These are phyloP conservation scores for Aspergillus japonicus DNA, from an alignment of 2,329 filamentous ascomycete genomes.

Conservation along the genomic window DNA sequence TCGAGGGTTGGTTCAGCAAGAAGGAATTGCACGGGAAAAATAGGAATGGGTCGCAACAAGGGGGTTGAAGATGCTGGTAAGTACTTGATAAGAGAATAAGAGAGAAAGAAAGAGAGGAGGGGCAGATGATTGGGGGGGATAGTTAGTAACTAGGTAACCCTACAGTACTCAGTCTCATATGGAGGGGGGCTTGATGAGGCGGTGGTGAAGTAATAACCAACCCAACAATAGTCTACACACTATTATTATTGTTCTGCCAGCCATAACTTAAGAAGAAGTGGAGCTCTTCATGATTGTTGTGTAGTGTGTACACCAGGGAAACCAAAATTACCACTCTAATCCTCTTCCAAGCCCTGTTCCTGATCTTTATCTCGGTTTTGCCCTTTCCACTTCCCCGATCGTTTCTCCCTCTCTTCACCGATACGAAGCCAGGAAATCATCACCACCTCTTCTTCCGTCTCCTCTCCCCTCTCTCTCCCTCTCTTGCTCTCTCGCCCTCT, in stretches of 20 bases:
- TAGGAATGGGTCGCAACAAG: not conserved
- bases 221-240: too few relatives aligned
- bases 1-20: not conserved
- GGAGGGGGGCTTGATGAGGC: not conserved
- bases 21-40: not conserved
- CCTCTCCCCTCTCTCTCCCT: not conserved
- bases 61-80: not conserved
- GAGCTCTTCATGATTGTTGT: not conserved
- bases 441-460: not conserved
- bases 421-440: not conserved
- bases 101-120: not conserved
- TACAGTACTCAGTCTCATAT: not conserved
- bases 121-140: not conserved
- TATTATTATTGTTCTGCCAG: not conserved
- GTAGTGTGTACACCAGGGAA: not conserved
- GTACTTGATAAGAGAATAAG: not conserved
- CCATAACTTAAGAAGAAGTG: not conserved
- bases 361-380: not conserved
- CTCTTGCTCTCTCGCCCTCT: not conserved
- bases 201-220: not conserved
- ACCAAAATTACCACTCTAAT: conserved; percentile 3
- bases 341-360: not conserved
- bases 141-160: not conserved
- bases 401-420: not conserved
- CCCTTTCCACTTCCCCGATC: not conserved